These are phyloP conservation scores for Ogataea thermomethanolica DNA, from an alignment of 805 yeast species.

Conservation along the genomic window DNA sequence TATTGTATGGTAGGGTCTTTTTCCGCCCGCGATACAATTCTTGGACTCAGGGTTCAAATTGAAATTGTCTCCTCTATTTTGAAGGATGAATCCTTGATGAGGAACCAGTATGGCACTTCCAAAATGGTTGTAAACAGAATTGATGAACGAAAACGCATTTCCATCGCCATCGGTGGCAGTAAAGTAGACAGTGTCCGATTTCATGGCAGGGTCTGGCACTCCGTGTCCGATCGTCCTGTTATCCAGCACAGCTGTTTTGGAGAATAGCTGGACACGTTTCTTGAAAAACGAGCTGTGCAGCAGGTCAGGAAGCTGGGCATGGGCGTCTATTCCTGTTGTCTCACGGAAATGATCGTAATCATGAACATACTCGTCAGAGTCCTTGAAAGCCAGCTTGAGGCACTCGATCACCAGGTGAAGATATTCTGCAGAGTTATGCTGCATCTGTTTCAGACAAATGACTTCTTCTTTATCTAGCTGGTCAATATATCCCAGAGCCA, in stretches of 20 bases:
- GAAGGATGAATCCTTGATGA: constrained; percentile 63
- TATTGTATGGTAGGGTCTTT: constrained; percentile 78
- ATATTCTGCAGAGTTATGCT: constrained; percentile 70
- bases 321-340: constrained; percentile 14
- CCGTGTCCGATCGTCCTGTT: constrained; percentile 27
- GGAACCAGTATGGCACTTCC: constrained; percentile 71
- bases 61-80: constrained; percentile 77
- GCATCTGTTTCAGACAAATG: constrained; percentile 40
- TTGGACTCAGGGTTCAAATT: constrained; percentile 52
- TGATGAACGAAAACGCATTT: constrained; percentile 79
- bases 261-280: constrained; percentile 47
- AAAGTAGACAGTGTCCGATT: constrained; percentile 71
- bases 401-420: constrained; percentile 67
- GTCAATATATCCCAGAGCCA: constrained; percentile 64
- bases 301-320: constrained; percentile 35
- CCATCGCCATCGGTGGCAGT: constrained; percentile 63
- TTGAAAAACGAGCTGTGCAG: constrained; percentile 48
- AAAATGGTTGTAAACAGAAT: constrained; percentile 65
- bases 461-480: constrained; percentile 45
- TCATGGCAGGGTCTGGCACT: constrained; percentile 53
- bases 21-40: constrained; percentile 63
- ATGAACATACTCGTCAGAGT: constrained; percentile 68
- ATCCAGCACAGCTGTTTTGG: constrained; percentile 36
- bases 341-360: constrained; percentile 46
- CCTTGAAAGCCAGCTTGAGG: constrained; percentile 69